Evolutionary conservation across 2,329 filamentous ascomycete genomes (phyloP).

Genomic region (Aspergillus jensenii): DNA sequence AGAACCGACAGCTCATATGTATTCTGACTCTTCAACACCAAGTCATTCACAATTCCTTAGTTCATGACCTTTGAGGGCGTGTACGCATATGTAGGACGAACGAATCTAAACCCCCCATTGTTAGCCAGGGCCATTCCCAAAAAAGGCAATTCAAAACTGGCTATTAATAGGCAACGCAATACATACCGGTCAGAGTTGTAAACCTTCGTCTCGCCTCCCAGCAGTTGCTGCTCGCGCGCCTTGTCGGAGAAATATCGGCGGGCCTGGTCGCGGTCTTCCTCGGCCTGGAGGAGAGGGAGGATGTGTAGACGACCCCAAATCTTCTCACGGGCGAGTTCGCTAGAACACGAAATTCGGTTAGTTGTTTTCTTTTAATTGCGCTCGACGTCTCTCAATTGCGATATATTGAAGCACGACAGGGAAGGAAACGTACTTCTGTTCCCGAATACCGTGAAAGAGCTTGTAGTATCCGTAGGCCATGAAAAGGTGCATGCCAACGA

Average conservation of each 20-base stretch:
- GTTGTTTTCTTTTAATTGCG: not conserved
- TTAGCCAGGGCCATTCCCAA: not conserved
- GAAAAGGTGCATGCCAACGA: conserved; percentile 72
- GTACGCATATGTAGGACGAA: conserved; percentile 76
- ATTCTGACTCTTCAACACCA: not conserved
- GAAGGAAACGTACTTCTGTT: conserved; percentile 73
- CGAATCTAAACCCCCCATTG: conserved; percentile 58
- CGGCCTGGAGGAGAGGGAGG: conserved; percentile 89
- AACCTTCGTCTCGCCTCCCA: conserved; percentile 79
- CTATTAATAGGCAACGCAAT: not conserved
- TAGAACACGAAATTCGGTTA: conserved; percentile 39
- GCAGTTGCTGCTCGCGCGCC: conserved; percentile 83
- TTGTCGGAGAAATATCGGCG: conserved; percentile 82
- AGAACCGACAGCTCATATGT: not conserved
- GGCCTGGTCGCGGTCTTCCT: conserved; percentile 94
- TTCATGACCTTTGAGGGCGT: conserved; percentile 65
- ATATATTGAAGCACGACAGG: not conserved
- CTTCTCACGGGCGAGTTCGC: conserved; percentile 93
- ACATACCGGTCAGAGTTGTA: conserved; percentile 87
- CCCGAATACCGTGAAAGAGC: conserved; percentile 76
- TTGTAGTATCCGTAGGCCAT: conserved; percentile 93
- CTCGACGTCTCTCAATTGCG: not conserved
- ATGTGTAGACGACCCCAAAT: conserved; percentile 97
- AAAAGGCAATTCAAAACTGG: not conserved
- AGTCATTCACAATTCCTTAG: conserved; percentile 38